Percentiles rank a stretch among this genome's conserved stretches.
phyloP scores from a whole-genome alignment of 352 stramenopile species.

The Plasmopara muralis region DNA sequence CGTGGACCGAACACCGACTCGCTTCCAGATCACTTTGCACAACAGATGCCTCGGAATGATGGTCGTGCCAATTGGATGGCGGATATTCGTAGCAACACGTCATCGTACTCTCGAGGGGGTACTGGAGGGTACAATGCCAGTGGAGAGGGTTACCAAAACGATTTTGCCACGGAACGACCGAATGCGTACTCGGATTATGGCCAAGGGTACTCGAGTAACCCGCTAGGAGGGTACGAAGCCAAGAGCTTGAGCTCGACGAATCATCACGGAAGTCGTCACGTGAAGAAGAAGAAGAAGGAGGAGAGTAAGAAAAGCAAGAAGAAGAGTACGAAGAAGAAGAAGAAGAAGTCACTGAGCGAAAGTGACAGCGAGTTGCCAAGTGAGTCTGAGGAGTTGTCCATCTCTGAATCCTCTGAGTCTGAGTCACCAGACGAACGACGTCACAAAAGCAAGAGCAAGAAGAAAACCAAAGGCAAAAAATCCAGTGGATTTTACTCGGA shows the following conservation, averaged over 20 bases:
- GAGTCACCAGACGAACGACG: slow-evolving; percentile 26
- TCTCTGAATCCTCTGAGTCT: slow-evolving; percentile 23
- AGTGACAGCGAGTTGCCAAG: slow-evolving; percentile 8
- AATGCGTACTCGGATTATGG: slow-evolving; percentile 43
- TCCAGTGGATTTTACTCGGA: slow-evolving; percentile 29
- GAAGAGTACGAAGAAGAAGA: slow-evolving; percentile 27
- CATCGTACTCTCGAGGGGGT: slow-evolving; percentile 9
- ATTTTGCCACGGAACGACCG: slow-evolving; percentile 60
- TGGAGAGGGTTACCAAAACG: slow-evolving; percentile 50
- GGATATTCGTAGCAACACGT: slow-evolving; percentile 55
- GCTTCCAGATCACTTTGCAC: slow-evolving; percentile 37
- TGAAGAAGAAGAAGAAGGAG: slow-evolving; percentile 43
- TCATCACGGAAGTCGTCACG: slow-evolving; percentile 24
- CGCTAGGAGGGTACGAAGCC: slow-evolving; percentile 5
- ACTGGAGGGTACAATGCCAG: slow-evolving; percentile 16
- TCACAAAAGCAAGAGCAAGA: slow-evolving; percentile 26
- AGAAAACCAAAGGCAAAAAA: slow-evolving; percentile 32
- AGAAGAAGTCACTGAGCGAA: slow-evolving; percentile 24
- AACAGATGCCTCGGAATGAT: slow-evolving; percentile 53
- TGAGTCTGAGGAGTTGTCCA: neutral
- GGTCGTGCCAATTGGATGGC: slow-evolving; percentile 74
- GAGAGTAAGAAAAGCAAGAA: slow-evolving; percentile 33
- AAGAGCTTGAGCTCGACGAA: slow-evolving; percentile 8
- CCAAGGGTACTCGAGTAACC: slow-evolving; percentile 6
- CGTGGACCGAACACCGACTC: slow-evolving; percentile 34